Base-by-base conservation (phyloP, 306 rosid species). In the Leucaena leucocephala region DNA sequence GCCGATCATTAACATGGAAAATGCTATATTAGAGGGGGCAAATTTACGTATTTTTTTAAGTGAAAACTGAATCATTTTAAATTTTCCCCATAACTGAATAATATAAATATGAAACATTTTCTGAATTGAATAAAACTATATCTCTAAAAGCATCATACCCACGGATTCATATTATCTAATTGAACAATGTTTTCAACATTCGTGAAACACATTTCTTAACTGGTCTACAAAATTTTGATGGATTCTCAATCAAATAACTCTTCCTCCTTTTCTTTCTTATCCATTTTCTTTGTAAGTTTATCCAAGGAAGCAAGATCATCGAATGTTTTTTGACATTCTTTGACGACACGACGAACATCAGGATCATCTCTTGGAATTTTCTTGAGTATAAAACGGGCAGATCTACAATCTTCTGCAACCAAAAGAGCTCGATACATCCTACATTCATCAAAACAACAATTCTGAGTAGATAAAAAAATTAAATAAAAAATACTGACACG, bases 381-480 rank as follows among this genome's bases (percentile, higher is more conserved):
- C 21, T 38, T 63, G 21, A 71, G 90, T 82, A 92, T 76, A 50
- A 44, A 2, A 16, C 55, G 46, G 7, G 97, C 93, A 49, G 93
- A 83, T 76, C 82, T 52, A 11, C 1, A 19, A 55, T 88, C 97
- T 78, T 94, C 93, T 19, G 91, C 81, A 48, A 94, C 92, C 86
- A 94, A 84, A 78, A 91, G 88, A 54, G 86, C 94, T 76, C 89
- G 93, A 78, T 91, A 94, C 97, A 94, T 94, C 84, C 98, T 94
- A 81, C 87, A 91, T 75, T 27, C 48, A 72, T 69, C 35, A 13
- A 76, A 75, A 63, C 59, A 65, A 42, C 49, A n/a, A 40, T n/a
- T 8, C 40, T 42, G 14, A 39, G 71, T 8, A 17, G 10, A 55
- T 48, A 1, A 48, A 48, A 16, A 17, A 16, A 4, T n/a, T 27